Evolutionary conservation across 2,329 filamentous ascomycete species (phyloP).

Genomic region (Cercospora brassicicola): DNA sequence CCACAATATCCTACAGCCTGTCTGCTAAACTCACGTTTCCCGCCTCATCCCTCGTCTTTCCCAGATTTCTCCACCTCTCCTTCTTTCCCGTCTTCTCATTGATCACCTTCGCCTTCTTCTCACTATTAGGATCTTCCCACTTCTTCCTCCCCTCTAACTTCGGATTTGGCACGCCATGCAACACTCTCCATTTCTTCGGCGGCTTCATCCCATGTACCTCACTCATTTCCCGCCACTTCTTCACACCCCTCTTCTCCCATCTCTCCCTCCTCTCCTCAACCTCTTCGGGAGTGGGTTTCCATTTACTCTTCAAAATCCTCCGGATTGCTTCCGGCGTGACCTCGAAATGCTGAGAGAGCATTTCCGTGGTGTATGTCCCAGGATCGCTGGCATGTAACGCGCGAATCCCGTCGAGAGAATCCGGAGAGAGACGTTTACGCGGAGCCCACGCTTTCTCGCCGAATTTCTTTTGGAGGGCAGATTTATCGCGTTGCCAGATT

Average conservation of each 20-base stretch:
- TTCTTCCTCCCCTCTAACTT: constrained; percentile 12
- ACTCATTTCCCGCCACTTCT: constrained; percentile 51
- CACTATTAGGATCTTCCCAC: constrained; percentile 7
- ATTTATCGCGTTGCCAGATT: constrained; percentile 75
- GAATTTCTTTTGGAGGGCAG: constrained; percentile 73
- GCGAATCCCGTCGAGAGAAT: constrained; percentile 86
- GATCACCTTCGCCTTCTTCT: background rate
- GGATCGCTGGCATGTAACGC: constrained; percentile 77
- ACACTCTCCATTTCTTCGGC: constrained; percentile 54
- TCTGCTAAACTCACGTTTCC: background rate
- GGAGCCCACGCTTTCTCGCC: constrained; percentile 74
- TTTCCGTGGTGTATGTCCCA: constrained; percentile 69
- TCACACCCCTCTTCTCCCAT: constrained; percentile 52
- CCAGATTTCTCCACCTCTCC: constrained; percentile 10
- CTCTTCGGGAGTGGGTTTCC: constrained; percentile 59
- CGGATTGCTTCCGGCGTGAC: constrained; percentile 85
- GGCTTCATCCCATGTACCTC: constrained; percentile 55
- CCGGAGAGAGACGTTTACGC: constrained; percentile 82
- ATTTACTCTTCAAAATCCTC: constrained; percentile 79
- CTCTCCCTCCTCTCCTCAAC: constrained; percentile 45
- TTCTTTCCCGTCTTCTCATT: constrained; percentile 7
- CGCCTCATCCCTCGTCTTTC: background rate
- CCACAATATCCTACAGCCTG: background rate
- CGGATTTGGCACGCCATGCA: constrained; percentile 40
- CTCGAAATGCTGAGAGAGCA: constrained; percentile 75